Percentiles rank a stretch among this genome's conserved stretches.
Conservation (phyloP, 202 grass and related monocot species). For the Eragrostis tef region DNA sequence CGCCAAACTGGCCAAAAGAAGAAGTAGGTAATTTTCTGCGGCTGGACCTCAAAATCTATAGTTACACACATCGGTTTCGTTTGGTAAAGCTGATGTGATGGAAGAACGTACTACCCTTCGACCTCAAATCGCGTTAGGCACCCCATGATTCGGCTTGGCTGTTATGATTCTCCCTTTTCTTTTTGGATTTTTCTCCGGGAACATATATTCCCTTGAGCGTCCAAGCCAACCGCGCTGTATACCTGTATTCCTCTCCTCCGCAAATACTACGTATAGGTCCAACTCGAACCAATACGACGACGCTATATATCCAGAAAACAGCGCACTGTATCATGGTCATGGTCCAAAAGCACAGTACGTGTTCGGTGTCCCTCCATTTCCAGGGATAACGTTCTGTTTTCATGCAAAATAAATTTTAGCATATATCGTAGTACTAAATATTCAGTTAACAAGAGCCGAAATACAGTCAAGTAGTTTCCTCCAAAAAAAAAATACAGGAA, state of each 20-base stretch:
- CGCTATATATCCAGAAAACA: not conserved
- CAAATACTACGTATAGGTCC: not conserved
- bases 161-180: conserved; percentile 46
- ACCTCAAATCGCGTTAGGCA: conserved; percentile 44
- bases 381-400: not conserved
- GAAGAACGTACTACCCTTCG: not conserved
- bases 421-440: too few species aligned
- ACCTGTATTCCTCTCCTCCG: not conserved
- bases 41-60: not conserved
- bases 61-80: conserved; percentile 19
- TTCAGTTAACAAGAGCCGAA: not conserved
- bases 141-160: conserved; percentile 49
- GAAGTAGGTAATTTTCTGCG: not conserved
- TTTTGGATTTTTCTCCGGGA: conserved; percentile 47
- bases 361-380: not conserved
- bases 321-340: not conserved
- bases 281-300: not conserved
- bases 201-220: conserved; percentile 27
- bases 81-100: conserved; percentile 45
- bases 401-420: not conserved
- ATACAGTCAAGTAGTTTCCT: not conserved
- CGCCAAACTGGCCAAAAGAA: not conserved
- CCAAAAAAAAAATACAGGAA: too few species aligned
- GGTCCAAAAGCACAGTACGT: not conserved
- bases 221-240: not conserved